Base-by-base conservation (phyloP, 768 basidiomycete genomes). In the Sporobolomyces roseus region DNA sequence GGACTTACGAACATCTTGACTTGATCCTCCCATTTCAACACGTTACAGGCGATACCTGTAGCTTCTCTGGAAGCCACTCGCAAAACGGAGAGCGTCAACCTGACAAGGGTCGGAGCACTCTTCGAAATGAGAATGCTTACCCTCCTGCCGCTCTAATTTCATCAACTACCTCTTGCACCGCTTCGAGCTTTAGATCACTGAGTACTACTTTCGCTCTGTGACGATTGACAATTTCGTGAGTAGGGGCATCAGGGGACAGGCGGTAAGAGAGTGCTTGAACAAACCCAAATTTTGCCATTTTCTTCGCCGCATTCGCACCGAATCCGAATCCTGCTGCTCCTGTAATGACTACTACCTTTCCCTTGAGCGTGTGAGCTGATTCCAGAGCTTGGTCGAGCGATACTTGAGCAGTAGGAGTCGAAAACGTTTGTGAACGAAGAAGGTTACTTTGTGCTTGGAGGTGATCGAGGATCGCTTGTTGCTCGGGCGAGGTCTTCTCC, bases 341-440 rank as follows among this genome's bases (percentile, higher is more conserved):
- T 0, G 70, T 71, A 25, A 71, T 30, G 58, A 71, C 51, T 36
- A 71, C 65, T 14, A 66, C 64, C 38, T 67, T 66, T 19, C 56
- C 62, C 7, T n/a, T 17, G 49, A 71, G 48, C 13, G n/a, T 32
- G 25, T 0, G 30, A 30, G 23, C 35, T 54, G n/a, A 38, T 53
- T 7, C 29, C 38, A 19, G 25, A 63, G 59, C 58, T 25, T 66
- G 51, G 23, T 53, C 59, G 58, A 46, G 32, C 32, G 61, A 62
- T 13, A 51, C 32, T 10, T 27, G 61, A 21, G 14, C 3, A 19
- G 41, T 41, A 10, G 61, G 41, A 25, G 48, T 49, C 27, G 63
- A 48, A 29, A 51, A 30, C 32, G 54, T 9, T 5, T 46, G 50
- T 1, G 48, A 14, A 35, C 60, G 60, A 14, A 50, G 48, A 5